Percentiles rank a stretch among this genome's conserved stretches.
Evolutionary conservation across 345 rosid genomes (phyloP).

Genomic region (Bretschneidera sinensis): DNA sequence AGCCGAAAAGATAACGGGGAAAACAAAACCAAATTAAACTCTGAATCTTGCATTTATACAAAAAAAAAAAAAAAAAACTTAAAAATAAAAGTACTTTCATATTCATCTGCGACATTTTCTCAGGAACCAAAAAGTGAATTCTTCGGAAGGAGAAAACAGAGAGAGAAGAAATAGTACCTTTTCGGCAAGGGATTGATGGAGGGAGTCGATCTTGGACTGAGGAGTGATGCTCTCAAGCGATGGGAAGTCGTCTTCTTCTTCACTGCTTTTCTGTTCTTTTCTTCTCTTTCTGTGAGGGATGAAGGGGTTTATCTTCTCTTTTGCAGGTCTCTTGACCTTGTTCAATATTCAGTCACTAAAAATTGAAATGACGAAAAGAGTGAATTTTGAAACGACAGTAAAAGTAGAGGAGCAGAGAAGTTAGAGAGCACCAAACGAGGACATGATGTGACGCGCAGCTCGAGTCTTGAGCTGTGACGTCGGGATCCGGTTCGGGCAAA

Average conservation of each 20-base stretch:
- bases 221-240: conserved; percentile 76
- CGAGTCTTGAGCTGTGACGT: too few species aligned
- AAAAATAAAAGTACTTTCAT: neutral
- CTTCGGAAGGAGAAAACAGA: too few species aligned
- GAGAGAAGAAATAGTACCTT: conserved; percentile 42
- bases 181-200: conserved; percentile 79
- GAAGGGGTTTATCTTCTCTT: neutral
- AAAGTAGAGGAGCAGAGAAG: too few species aligned
- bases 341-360: neutral
- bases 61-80: neutral
- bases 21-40: neutral
- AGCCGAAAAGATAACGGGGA: neutral
- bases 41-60: neutral
- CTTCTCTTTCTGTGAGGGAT: neutral
- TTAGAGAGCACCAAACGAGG: too few species aligned
- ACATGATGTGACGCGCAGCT: too few species aligned
- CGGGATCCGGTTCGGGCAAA: too few species aligned
- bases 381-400: too few species aligned
- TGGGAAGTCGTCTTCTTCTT: conserved; percentile 96
- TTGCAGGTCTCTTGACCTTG: too few species aligned
- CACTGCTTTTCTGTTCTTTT: conserved; percentile 81
- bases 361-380: too few species aligned
- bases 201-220: conserved; percentile 81
- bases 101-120: neutral
- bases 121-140: neutral